Evolutionary conservation across 2,329 filamentous ascomycete genomes (phyloP), one percentile per base, ranked within the genome.

Genomic region (Chaetomium olivaceum): DNA sequence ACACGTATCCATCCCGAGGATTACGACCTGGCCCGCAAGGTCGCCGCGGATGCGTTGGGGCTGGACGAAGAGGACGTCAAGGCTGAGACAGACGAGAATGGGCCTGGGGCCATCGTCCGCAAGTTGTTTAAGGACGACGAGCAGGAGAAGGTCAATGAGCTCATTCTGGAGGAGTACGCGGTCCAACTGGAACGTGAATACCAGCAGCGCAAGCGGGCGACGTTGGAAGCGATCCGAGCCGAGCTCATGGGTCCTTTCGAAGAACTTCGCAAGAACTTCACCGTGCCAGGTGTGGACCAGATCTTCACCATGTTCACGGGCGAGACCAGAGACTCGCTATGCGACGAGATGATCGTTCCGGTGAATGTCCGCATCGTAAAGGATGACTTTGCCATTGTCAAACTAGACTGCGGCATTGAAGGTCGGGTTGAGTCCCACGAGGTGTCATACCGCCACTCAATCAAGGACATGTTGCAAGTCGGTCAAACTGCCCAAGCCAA

Each of bases 51-150:
- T 81, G 95, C 95, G 19, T 83, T 99, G 57, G 94, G 97, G 76
- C 84, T 99, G 71, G 95, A 99, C 72, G 95, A 99, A 79, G 95
- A 99, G 80, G 95, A 99, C 73, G 92, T 99, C 75, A 96, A 97
- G 78, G 92, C 91, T 1, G 93, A 98, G 79, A 91, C 90, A 5
- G 92, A 96, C 70, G 92, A 97, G 74, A 92, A 93, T 69, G 95
- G 95, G 0, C 84, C 91, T 0, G 93, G 91, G 19, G 95, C 94
- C 8, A 93, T 98, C 71, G 92, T 99, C 62, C 89, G 93, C 68
- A 96, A 94, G 77, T 87, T 99, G n/a, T 91, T 99, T 76, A 91
- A 92, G 74, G 93, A 98, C 64, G 92, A 97, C 57, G 91, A 93
- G 70, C 92, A 96, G 72, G 94, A 98, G 73, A 91, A 93, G 74